Conservation (phyloP, 2,329 filamentous ascomycete genomes). For the Chrysoporthe austroafricana region DNA sequence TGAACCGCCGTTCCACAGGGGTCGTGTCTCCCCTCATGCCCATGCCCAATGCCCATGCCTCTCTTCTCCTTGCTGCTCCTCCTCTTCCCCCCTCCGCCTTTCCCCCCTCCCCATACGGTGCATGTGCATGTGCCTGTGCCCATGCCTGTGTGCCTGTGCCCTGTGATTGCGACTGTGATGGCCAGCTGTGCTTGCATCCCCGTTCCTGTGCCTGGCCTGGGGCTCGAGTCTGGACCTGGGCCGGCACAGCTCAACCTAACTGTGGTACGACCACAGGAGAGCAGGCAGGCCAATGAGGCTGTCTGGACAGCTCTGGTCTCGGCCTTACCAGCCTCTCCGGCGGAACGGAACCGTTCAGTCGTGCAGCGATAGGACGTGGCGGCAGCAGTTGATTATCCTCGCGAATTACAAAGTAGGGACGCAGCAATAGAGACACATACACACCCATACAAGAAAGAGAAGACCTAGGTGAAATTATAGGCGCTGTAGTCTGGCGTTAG, state of each 20-base stretch:
- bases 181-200: constrained; percentile 11
- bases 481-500: not conserved
- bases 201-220: not conserved
- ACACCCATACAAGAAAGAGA: not conserved
- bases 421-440: no score
- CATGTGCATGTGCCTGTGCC: not conserved
- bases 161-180: constrained; percentile 12
- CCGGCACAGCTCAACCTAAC: not conserved
- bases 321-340: no score
- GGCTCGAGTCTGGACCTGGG: no score
- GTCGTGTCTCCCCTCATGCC: not conserved
- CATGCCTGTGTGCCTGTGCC: not conserved
- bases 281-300: no score
- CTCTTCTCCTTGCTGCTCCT: not conserved
- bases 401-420: no score
- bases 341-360: no score
- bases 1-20: constrained; percentile 1
- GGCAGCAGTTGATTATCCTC: no score
- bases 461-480: not conserved
- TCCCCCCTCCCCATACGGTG: not conserved
- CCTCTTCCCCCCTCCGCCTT: no score
- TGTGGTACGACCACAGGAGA: no score
- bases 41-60: not conserved
- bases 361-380: no score
- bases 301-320: no score